Evolutionary conservation across 2,329 filamentous ascomycete genomes (phyloP).

Genomic region (Arthrobotrys megalospora): DNA sequence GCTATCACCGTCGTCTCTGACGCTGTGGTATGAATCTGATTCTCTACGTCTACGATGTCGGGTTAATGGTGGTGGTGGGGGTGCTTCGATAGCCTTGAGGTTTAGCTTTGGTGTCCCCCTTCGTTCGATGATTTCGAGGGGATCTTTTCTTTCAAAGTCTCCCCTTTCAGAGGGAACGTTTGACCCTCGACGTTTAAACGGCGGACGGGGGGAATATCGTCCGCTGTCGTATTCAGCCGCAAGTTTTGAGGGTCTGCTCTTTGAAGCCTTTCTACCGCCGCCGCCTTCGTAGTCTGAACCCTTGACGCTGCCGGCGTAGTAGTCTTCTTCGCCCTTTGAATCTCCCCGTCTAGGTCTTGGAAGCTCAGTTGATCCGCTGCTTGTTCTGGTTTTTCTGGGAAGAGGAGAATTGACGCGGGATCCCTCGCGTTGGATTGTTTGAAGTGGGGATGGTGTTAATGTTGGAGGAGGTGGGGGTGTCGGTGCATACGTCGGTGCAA

Average conservation of each 20-base stretch:
- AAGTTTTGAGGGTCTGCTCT: constrained; percentile 49
- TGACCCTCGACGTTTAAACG: constrained; percentile 48
- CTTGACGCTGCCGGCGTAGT: constrained; percentile 50
- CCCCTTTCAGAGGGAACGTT: constrained; percentile 47
- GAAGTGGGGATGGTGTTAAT: constrained; percentile 55
- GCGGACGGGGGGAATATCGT: constrained; percentile 52
- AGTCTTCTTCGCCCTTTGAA: constrained; percentile 56
- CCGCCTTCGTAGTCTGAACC: constrained; percentile 56
- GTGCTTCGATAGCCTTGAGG: constrained; percentile 54
- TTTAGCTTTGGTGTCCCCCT: constrained; percentile 50
- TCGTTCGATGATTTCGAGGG: constrained; percentile 50
- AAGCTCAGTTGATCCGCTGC: constrained; percentile 53
- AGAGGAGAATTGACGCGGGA: constrained; percentile 53
- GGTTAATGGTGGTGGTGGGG: constrained; percentile 28
- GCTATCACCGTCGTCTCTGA: constrained; percentile 56
- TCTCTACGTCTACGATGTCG: constrained; percentile 53
- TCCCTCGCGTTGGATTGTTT: constrained; percentile 41
- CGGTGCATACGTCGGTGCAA: constrained; percentile 54
- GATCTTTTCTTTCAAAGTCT: constrained; percentile 45
- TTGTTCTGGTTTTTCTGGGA: constrained; percentile 44
- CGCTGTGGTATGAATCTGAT: constrained; percentile 55
- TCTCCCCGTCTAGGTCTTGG: constrained; percentile 51
- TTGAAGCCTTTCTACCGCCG: constrained; percentile 31
- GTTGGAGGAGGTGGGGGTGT: constrained; percentile 57
- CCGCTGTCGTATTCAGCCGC: constrained; percentile 45